phyloP scores from a whole-genome alignment of 1,284 basidiomycete species.

The Ceratobasidium sp. region DNA sequence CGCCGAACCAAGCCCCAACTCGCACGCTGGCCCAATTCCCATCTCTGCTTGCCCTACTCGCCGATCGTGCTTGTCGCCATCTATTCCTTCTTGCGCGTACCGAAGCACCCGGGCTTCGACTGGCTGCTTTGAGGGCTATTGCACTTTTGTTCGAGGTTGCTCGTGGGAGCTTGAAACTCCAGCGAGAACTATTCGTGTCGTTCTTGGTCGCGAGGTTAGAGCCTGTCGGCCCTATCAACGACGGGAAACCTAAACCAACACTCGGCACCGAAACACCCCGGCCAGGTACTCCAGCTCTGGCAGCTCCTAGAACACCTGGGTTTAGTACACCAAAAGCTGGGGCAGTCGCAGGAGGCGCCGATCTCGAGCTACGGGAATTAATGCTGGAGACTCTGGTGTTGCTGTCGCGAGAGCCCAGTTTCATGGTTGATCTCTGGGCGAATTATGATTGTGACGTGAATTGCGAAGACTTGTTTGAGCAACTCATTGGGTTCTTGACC shows the following conservation, averaged over 20 bases:
- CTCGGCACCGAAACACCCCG: slow-evolving; percentile 26
- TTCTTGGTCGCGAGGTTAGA: slow-evolving; percentile 83
- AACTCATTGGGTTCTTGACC: slow-evolving; percentile 87
- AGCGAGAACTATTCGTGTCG: slow-evolving; percentile 93
- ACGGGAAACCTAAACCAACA: slow-evolving; percentile 3
- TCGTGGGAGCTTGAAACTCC: slow-evolving; percentile 88
- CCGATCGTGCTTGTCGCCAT: slow-evolving; percentile 94
- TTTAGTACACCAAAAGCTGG: slow-evolving; percentile 58
- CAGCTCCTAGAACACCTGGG: slow-evolving; percentile 29
- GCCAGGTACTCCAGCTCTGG: slow-evolving; percentile 18
- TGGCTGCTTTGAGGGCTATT: slow-evolving; percentile 82
- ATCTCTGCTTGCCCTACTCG: slow-evolving; percentile 72
- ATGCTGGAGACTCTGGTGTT: slow-evolving; percentile 88
- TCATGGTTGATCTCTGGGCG: slow-evolving; percentile 93
- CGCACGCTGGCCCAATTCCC: slow-evolving; percentile 73
- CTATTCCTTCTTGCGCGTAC: slow-evolving; percentile 93
- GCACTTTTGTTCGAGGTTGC: slow-evolving; percentile 89
- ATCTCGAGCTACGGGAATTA: slow-evolving; percentile 86
- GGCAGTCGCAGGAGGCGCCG: slow-evolving; percentile 58
- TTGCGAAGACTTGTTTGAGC: slow-evolving; percentile 94
- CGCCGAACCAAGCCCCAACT: slow-evolving; percentile 66
- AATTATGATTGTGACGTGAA: slow-evolving; percentile 98
- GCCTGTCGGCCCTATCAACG: slow-evolving; percentile 18
- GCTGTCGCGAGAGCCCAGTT: slow-evolving; percentile 79
- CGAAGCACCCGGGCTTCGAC: slow-evolving; percentile 81